Evolutionary conservation across 2,329 filamentous ascomycete species (phyloP).

Genomic region (Pseudogymnoascus verrucosus): DNA sequence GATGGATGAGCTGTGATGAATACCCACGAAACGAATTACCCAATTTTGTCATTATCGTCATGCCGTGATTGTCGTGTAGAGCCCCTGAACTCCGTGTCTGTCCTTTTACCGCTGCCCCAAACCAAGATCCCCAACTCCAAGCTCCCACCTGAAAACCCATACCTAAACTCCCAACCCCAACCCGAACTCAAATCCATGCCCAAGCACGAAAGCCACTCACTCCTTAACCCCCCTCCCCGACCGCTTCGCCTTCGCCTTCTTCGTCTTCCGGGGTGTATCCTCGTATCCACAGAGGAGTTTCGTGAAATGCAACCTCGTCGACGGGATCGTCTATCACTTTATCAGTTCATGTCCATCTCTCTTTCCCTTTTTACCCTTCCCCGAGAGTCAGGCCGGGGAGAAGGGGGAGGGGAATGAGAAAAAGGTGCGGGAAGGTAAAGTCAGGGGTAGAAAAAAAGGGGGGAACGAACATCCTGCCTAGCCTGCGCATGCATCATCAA

Average conservation of each 20-base stretch:
- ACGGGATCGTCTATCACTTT: constrained; percentile 48
- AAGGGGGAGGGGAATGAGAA: neutral
- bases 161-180: neutral
- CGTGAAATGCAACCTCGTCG: constrained; percentile 48
- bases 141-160: neutral
- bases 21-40: neutral
- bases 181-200: neutral
- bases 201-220: neutral
- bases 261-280: constrained; percentile 18
- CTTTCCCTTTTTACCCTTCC: too few relatives aligned
- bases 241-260: constrained; percentile 10
- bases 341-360: too few relatives aligned
- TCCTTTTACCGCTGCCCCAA: neutral
- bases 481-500: constrained; percentile 52
- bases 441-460: too few relatives aligned
- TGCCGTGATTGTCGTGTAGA: neutral
- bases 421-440: too few relatives aligned
- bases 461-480: constrained; percentile 42
- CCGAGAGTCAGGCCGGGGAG: too few relatives aligned
- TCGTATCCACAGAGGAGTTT: constrained; percentile 48
- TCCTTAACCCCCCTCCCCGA: neutral
- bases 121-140: neutral
- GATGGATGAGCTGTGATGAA: neutral
- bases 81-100: neutral
- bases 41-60: neutral